These are phyloP conservation scores for Verticillium alfalfae DNA, from an alignment of 2,329 filamentous ascomycete genomes.

Conservation along the genomic window DNA sequence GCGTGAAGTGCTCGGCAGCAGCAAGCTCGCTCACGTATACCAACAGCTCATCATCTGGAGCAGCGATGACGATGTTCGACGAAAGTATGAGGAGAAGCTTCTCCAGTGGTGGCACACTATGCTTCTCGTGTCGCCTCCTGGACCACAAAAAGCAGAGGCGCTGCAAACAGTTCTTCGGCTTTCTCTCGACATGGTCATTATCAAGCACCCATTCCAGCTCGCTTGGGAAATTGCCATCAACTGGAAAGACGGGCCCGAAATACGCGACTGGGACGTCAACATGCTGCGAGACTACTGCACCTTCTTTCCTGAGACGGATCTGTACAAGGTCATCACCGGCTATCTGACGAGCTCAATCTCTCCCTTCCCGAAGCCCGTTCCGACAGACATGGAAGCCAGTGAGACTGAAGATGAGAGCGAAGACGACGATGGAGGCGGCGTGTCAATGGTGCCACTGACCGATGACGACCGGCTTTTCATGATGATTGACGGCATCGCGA, in stretches of 20 bases:
- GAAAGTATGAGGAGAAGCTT: conserved; percentile 85
- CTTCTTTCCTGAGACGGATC: conserved; percentile 78
- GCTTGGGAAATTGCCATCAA: conserved; percentile 91
- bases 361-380: conserved; percentile 57
- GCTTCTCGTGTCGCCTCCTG: conserved; percentile 61
- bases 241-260: conserved; percentile 74
- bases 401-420: conserved; percentile 46
- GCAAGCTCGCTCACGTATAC: conserved; percentile 76
- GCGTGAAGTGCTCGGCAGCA: conserved; percentile 71
- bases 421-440: conserved; percentile 53
- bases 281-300: conserved; percentile 75
- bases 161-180: conserved; percentile 68
- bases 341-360: conserved; percentile 81
- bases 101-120: conserved; percentile 75
- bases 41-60: conserved; percentile 85
- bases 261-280: conserved; percentile 71
- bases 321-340: conserved; percentile 75
- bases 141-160: conserved; percentile 62
- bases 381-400: conserved; percentile 15
- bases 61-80: conserved; percentile 75
- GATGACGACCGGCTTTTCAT: conserved; percentile 76
- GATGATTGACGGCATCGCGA: conserved; percentile 69
- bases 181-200: conserved; percentile 90
- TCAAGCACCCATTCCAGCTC: conserved; percentile 82
- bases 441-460: conserved; percentile 52